phyloP scores from a whole-genome alignment of 768 basidiomycete species.

The Lanmaoa rubissima region DNA sequence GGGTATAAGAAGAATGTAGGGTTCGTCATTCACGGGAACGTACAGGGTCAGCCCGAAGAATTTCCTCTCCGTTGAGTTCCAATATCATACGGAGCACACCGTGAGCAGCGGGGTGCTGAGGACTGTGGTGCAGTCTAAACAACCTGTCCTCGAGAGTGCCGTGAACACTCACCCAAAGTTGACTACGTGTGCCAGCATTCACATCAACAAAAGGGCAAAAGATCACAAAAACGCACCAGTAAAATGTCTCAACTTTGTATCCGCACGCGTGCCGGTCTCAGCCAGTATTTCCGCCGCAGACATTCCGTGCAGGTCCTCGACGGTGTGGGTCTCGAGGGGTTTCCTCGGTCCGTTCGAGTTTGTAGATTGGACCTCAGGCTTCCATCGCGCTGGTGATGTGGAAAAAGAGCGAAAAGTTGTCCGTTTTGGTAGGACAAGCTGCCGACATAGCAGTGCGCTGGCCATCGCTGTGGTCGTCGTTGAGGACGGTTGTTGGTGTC shows the following conservation, averaged over 20 bases:
- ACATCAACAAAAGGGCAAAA: conserved; percentile 1
- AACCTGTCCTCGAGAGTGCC: neutral
- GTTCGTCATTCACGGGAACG: conserved; percentile 17
- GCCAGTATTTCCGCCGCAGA: conserved; percentile 75
- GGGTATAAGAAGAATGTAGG: conserved; percentile 5
- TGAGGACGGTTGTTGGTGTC: conserved; percentile 11
- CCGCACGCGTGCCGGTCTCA: conserved; percentile 68
- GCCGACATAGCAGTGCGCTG: conserved; percentile 61
- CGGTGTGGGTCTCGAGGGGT: conserved; percentile 65
- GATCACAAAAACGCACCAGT: conserved; percentile 57
- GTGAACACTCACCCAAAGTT: conserved; percentile 75
- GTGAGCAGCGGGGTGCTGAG: conserved; percentile 98
- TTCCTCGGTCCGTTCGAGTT: conserved; percentile 38
- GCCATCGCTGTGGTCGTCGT: conserved; percentile 52
- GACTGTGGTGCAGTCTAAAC: conserved; percentile 29
- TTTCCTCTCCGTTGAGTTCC: conserved; percentile 96
- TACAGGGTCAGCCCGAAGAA: conserved; percentile 82
- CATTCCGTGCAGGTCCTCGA: conserved; percentile 84
- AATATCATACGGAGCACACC: conserved; percentile 97
- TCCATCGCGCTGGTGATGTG: conserved; percentile 24
- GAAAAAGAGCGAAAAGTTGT: conserved; percentile 26
- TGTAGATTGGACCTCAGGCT: conserved; percentile 24
- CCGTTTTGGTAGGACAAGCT: conserved; percentile 40
- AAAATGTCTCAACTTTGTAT: conserved; percentile 87
- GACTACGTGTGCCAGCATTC: conserved; percentile 46